Evolutionary conservation across 78 protist species (phyloP).

Genomic region (Protostelium mycophagum): DNA sequence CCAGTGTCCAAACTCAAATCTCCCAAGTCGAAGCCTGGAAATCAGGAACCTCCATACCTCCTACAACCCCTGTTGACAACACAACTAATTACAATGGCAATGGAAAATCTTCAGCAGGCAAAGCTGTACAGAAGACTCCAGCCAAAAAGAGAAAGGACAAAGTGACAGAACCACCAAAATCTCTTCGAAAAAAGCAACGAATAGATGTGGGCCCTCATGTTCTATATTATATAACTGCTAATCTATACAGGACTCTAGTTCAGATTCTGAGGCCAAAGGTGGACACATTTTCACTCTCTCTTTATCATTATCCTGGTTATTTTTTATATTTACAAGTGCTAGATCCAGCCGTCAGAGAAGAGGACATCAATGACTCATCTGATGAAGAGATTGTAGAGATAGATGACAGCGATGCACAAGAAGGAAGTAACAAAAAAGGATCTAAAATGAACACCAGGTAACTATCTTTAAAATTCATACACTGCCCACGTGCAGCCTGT

Average conservation of each 20-base stretch:
- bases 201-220: neutral
- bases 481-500: too few relatives aligned
- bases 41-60: neutral
- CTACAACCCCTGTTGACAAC: neutral
- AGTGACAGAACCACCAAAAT: neutral
- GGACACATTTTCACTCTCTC: too few relatives aligned
- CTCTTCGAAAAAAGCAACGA: neutral
- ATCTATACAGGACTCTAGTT: neutral
- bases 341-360: neutral
- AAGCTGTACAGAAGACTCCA: neutral
- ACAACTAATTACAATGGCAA: neutral
- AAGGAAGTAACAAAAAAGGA: too few relatives aligned
- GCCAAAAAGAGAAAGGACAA: neutral
- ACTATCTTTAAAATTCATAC: too few relatives aligned
- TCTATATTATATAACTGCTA: neutral
- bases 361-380: neutral
- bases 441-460: too few relatives aligned
- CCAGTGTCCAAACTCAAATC: neutral
- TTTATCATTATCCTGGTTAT: too few relatives aligned
- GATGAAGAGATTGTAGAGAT: neutral
- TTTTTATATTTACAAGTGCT: too few relatives aligned
- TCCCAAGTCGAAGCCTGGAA: neutral
- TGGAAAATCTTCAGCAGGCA: neutral
- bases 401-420: too few relatives aligned
- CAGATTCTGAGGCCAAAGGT: neutral